Base-by-base conservation (phyloP, 148 eudicot genomes). In the Tetragonia tetragonoides region DNA sequence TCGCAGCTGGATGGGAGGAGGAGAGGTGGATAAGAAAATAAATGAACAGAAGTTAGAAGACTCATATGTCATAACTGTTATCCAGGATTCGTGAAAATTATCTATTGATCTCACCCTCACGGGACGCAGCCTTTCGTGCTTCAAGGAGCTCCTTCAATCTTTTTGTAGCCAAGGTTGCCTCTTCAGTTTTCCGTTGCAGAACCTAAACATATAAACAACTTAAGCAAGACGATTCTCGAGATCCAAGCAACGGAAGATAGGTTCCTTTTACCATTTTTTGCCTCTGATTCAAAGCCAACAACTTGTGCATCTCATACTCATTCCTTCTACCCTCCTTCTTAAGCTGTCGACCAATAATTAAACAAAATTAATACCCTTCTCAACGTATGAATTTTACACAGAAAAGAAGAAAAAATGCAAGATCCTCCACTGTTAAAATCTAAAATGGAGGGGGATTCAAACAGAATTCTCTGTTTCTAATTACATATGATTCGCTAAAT, bases 291-390 rank as follows among this genome's bases (percentile, higher is more conserved):
- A 96, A 82, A 85, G 99, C 97, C 70, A 87, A 67, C 56, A 96
- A 86, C 85, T 93, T 96, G 83, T 96, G 98, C 99, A 96, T 96
- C 89, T 96, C 99, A 79, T 91, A 96, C 84, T 96, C 99, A 79
- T 89, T 96, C 85, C 95, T 90, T 81, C 99, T 87, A 77, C 98
- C 97, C 83, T 96, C 99, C 81, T 93, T 96, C 88, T 93, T 96
- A 38, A 96, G 95, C 99, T 96, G 91, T 82, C 73, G 40, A 75
- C n/a, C 72, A 71, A 77, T 23, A 64, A 73, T 24, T 65, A 54
- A 78, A 56, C 28, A 57, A 42, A 14, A 44, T 69, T 8, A 77
- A 28, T 57, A 69, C 23, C 23, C 47, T 51, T 51, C 59, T 51
- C 74, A 34, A 53, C 63, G 21, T 21, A 34, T 16, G 21, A 18